Percentiles rank a stretch among this genome's conserved stretches.
Evolutionary conservation across 2,329 filamentous ascomycete genomes (phyloP).

Genomic region (Penicillium frequentans): DNA sequence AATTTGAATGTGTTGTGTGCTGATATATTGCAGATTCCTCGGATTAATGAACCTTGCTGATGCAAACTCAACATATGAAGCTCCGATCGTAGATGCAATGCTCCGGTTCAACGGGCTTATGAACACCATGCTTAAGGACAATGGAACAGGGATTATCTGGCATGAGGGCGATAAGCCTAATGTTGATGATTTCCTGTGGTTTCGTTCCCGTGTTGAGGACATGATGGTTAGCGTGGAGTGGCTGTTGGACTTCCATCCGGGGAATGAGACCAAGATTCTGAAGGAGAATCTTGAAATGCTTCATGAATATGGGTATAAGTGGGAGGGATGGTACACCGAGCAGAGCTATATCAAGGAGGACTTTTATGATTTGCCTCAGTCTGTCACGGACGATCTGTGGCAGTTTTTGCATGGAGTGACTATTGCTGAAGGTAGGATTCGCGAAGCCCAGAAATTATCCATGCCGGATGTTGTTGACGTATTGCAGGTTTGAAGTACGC

Average conservation of each 20-base stretch:
- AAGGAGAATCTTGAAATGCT: slow-evolving; percentile 48
- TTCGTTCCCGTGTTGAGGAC: slow-evolving; percentile 42
- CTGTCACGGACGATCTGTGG: slow-evolving; percentile 34
- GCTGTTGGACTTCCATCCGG: slow-evolving; percentile 49
- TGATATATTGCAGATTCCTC: slow-evolving; percentile 41
- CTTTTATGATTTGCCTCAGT: slow-evolving; percentile 31
- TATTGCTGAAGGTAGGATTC: slow-evolving; percentile 37
- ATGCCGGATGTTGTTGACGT: not conserved
- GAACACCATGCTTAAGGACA: slow-evolving; percentile 56
- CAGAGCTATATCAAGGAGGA: slow-evolving; percentile 39
- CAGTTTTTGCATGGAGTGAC: slow-evolving; percentile 51
- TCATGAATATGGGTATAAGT: slow-evolving; percentile 41
- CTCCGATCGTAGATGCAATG: slow-evolving; percentile 51
- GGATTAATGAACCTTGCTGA: slow-evolving; percentile 52
- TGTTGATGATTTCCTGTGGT: slow-evolving; percentile 34
- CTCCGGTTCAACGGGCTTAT: slow-evolving; percentile 52
- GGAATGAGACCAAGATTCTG: slow-evolving; percentile 35
- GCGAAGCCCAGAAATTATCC: too few species aligned
- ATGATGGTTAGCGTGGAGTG: slow-evolving; percentile 51
- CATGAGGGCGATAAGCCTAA: slow-evolving; percentile 47
- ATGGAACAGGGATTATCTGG: slow-evolving; percentile 52
- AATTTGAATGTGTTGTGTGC: not conserved
- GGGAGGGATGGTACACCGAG: slow-evolving; percentile 43
- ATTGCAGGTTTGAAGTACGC: slow-evolving; percentile 44
- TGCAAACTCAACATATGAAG: slow-evolving; percentile 45